These are phyloP conservation scores for Discostella stelligera DNA, from an alignment of 352 stramenopile species.

Conservation along the genomic window DNA sequence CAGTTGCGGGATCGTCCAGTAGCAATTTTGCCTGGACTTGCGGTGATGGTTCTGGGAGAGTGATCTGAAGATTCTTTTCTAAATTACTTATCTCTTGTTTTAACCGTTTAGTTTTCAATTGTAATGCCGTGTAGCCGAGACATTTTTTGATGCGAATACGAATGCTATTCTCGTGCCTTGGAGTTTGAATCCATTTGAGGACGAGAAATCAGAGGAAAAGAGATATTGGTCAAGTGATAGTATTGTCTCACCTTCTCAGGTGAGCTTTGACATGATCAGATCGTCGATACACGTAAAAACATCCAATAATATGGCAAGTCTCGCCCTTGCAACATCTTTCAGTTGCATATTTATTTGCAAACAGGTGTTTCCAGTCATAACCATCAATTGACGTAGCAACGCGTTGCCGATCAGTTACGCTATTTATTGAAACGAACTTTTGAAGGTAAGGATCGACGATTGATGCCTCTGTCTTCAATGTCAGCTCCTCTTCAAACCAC, in stretches of 20 bases:
- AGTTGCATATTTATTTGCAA: constrained; percentile 32
- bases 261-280: constrained; percentile 10
- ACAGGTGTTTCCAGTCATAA: constrained; percentile 50
- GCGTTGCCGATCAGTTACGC: neutral
- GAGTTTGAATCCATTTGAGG: neutral
- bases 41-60: neutral
- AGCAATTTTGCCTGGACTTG: neutral
- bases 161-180: constrained; percentile 9
- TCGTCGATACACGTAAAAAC: constrained; percentile 2
- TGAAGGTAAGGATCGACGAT: neutral
- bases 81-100: constrained; percentile 16
- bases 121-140: constrained; percentile 5
- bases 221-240: neutral
- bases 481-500: constrained; percentile 37
- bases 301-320: constrained; percentile 37
- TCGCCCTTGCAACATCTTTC: constrained; percentile 23
- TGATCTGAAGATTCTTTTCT: constrained; percentile 7
- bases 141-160: constrained; percentile 17
- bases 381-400: constrained; percentile 5
- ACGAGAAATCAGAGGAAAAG: neutral
- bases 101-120: constrained; percentile 5
- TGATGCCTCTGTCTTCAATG: neutral
- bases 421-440: constrained; percentile 5
- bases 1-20: constrained; percentile 14
- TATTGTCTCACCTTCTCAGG: constrained; percentile 18